These are phyloP conservation scores for Rhododendron simsii DNA, from an alignment of 148 eudicot species.

Conservation along the genomic window DNA sequence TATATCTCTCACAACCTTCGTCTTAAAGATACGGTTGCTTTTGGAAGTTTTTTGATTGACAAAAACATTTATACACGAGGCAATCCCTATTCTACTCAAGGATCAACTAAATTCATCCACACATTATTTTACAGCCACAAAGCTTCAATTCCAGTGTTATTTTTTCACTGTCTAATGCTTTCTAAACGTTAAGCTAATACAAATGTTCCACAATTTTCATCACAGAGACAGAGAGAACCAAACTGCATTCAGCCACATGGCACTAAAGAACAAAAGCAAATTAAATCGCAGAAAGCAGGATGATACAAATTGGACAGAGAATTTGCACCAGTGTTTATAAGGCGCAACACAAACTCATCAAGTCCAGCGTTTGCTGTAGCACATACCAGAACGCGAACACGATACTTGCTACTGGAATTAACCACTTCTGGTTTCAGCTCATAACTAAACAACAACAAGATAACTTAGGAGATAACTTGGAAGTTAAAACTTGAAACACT, in stretches of 20 bases:
- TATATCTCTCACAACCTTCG: background rate
- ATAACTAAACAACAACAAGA: too few relatives aligned
- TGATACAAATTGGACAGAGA: background rate
- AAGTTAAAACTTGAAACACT: background rate
- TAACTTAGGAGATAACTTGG: background rate
- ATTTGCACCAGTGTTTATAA: conserved; percentile 62
- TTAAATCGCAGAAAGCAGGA: background rate
- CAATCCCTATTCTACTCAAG: background rate
- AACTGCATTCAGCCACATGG: background rate
- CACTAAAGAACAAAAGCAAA: background rate
- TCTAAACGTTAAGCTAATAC: background rate
- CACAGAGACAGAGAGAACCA: background rate
- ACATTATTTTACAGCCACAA: background rate
- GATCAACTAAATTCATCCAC: background rate
- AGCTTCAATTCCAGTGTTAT: background rate
- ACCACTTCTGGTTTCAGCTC: conserved; percentile 84
- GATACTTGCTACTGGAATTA: conserved; percentile 77
- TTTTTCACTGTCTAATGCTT: background rate
- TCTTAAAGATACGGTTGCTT: background rate
- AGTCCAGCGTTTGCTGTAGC: conserved; percentile 99
- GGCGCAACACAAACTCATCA: conserved; percentile 88
- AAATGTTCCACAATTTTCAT: too few relatives aligned
- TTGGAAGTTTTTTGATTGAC: background rate
- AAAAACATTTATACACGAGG: background rate
- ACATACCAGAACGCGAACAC: conserved; percentile 91